Base-by-base conservation (phyloP, 148 eudicot species). In the Arbutus unedo region DNA sequence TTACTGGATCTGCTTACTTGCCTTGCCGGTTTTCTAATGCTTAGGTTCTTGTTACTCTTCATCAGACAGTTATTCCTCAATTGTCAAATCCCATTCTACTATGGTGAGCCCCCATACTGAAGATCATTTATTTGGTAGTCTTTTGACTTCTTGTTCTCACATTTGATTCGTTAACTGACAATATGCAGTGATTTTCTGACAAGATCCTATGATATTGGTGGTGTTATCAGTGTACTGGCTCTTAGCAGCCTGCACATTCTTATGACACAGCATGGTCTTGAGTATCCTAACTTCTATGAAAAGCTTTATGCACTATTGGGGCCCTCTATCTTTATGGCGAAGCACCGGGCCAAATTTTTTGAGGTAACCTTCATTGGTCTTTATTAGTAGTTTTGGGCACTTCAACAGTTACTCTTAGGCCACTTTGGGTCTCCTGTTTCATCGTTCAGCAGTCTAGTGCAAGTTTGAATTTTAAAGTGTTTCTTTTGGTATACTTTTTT, bases 211-310 rank as follows among this genome's bases (percentile, higher is more conserved):
- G 98, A 94, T 87, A 91, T 94, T 84, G 99, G 99, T 48, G 99
- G 99, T 81, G 97, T 94, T 83, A 88, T 92, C 57, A 96, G 99
- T 88, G 98, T 96, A 82, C 94, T 96, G 99, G 95, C 99, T 88
- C 88, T 96, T 54, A 92, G 89, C 81, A 91, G 99, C 64, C 91
- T 96, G 54, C 94, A 81, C 84, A 80, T 94, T 89, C 97, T 96
- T 81, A 96, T 96, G 97, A 94, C 97, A 31, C 89, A 89, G 83
- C 87, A 96, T 87, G 92, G 93, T 41, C 83, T 96, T 77, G 98
- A 94, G 82, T 96, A 96, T 87, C 92, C 93, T 67, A 89, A 94
- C 85, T 92, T 96, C 81, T 96, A 96, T 76, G 92, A 89, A 83
- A 94, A 96, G 89, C 99, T 96, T 56, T 96, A 96, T 90, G 93